Evolutionary conservation across 169 alveolate genomes (phyloP), one percentile per base, ranked within the genome.

Genomic region (Babesia sp.): DNA sequence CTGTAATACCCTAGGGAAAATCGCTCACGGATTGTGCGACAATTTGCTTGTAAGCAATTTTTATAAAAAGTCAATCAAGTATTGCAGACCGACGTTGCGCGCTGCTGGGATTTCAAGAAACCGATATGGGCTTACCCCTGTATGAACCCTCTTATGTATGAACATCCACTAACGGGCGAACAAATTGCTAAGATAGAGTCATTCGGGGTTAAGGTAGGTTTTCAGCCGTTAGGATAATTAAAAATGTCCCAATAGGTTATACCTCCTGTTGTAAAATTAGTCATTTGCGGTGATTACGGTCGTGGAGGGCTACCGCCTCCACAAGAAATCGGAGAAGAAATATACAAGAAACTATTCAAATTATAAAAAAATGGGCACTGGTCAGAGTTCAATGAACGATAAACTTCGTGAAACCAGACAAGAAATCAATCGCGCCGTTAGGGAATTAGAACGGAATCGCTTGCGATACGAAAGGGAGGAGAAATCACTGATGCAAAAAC

Each of bases 121-220:
- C 96, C 96, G 12, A 46, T 90, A 41, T 55, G 94, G 36, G 96
- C 94, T 7, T 96, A 94, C 37, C 99, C 98, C 9, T 96, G 98
- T 16, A 96, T 96, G 99, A 96, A 96, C 75, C 93, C 97, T 5
- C 59, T 75, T 29, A 96, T 96, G 99, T 96, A 90, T 85, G 90
- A 89, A 29, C 93, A 94, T 66, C 97, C 97, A 11, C 48, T 95
- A 0, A 96, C 99, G 24, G 53, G 75, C 6, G 73, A 55, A 39
- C 95, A 96, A 29, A 39, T 94, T 2, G 60, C 76, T 6, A 61
- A 39, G 33, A 61, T 96, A 4, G 37, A 86, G 46, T 80, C 90
- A 18, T 87, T 87, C 78, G 89, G 93, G 8, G 63, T 83, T 33
- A 70, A 69, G 57, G 90, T 82, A 54, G 0, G 54, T 70, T 87